Conservation (phyloP, 2,329 filamentous ascomycete genomes). For the Aspergillus clavatus region DNA sequence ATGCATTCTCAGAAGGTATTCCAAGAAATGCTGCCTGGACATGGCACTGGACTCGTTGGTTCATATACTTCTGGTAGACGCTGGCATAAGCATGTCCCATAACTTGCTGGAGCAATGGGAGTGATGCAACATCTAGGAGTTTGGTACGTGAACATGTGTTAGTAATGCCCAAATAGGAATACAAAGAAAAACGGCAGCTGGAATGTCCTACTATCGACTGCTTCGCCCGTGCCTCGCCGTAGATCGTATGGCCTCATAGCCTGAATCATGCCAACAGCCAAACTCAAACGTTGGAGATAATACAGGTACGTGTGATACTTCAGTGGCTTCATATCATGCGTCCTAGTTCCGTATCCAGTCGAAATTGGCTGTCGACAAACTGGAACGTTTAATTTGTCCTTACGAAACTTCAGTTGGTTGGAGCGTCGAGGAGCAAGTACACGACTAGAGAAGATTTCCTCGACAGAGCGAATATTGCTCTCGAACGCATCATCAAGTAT, state of each 20-base stretch:
- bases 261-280: slow-evolving; percentile 3
- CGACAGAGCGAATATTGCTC: no score
- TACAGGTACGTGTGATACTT: slow-evolving; percentile 7
- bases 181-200: no score
- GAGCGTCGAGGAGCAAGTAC: neutral
- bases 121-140: slow-evolving; percentile 5
- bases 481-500: neutral
- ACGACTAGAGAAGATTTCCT: no score
- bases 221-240: slow-evolving; percentile 4
- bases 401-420: neutral
- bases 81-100: slow-evolving; percentile 8
- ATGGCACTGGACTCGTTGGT: slow-evolving; percentile 4
- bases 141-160: no score
- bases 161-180: no score
- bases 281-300: slow-evolving; percentile 2
- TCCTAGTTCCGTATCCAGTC: slow-evolving; percentile 1
- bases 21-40: slow-evolving; percentile 8
- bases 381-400: slow-evolving; percentile 3
- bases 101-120: slow-evolving; percentile 8
- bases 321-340: slow-evolving; percentile 1
- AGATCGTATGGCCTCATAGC: slow-evolving; percentile 5
- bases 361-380: slow-evolving; percentile 5
- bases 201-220: slow-evolving; percentile 3
- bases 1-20: slow-evolving; percentile 6
- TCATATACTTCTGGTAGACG: slow-evolving; percentile 9